Base-by-base conservation (phyloP, 352 stramenopile species). In the Phytophthora pinifolia region DNA sequence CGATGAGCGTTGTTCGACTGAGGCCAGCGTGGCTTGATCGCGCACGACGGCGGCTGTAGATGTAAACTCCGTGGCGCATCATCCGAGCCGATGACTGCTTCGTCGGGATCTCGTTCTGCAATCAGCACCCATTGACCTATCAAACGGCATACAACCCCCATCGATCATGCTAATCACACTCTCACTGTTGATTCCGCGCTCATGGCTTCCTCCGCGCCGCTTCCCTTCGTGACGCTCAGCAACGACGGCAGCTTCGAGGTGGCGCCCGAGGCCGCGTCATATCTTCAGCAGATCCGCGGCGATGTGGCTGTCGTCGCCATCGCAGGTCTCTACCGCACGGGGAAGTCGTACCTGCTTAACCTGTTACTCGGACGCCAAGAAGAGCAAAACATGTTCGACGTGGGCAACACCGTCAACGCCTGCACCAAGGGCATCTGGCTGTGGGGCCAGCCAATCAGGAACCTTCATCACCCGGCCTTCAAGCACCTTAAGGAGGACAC, bases 401-500 rank as follows among this genome's bases (percentile, higher is more conserved):
- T 90, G 14, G 82, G 82, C 13, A 67, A 65, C 33, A 92, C 79
- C 3, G 70, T 92, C 2, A 86, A 90, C 39, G 81, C 77, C 33
- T 92, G 83, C 53, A 92, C 83, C 7, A 87, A 88, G 42, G 83
- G 83, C 4, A 89, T 93, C 38, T 93, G 83, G 83, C 79, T 94
- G 45, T 92, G 83, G 82, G 76, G 74, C 9, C 64, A 89, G 27
- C 36, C 29, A 54, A 51, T 25, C 38, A 51, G 15, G 57, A n/a
- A 27, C 22, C 22, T 27, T n/a, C 56, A 18, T 12, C 41, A 62
- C 22, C 30, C 47, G 4, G 47, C 51, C 31, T 81, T 84, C 49
- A 71, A 69, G 56, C 68, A 84, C 46, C 20, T 85, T 33, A 57
- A 57, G 31, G 54, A 77, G 22, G 72, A 76, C 54, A 77, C 74